Evolutionary conservation across 805 yeast genomes (phyloP).

Genomic region (Candida loeiensis): DNA sequence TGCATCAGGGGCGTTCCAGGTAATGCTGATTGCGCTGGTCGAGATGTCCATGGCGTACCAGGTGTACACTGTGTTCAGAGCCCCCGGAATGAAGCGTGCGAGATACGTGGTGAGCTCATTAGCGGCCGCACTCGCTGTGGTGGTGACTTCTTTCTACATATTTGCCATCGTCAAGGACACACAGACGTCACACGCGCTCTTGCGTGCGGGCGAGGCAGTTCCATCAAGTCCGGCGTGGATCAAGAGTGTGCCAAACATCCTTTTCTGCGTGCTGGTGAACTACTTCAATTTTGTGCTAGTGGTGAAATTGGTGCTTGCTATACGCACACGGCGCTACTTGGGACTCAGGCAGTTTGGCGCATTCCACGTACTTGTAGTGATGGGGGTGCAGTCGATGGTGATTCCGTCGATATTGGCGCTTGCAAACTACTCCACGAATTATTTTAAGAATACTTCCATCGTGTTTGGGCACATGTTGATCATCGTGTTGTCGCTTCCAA

Average conservation of each 20-base stretch:
- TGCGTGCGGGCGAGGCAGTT: neutral
- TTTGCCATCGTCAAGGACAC: slow-evolving; percentile 43
- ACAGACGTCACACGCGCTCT: slow-evolving; percentile 1
- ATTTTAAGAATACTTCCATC: slow-evolving; percentile 33
- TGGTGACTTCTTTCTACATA: slow-evolving; percentile 59
- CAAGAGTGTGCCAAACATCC: slow-evolving; percentile 52
- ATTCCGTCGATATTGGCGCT: slow-evolving; percentile 71
- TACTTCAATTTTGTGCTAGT: slow-evolving; percentile 58
- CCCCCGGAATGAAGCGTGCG: slow-evolving; percentile 45
- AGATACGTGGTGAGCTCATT: slow-evolving; percentile 38
- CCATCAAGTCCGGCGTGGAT: slow-evolving; percentile 26
- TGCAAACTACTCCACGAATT: slow-evolving; percentile 39
- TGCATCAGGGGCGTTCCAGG: slow-evolving; percentile 59
- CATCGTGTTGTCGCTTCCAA: slow-evolving; percentile 70
- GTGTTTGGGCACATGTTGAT: slow-evolving; percentile 55
- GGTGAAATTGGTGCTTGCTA: slow-evolving; percentile 64
- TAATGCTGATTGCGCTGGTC: slow-evolving; percentile 56
- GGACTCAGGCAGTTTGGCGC: slow-evolving; percentile 84
- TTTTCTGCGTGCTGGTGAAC: slow-evolving; percentile 68
- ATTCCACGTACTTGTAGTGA: slow-evolving; percentile 74
- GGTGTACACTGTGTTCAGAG: slow-evolving; percentile 62
- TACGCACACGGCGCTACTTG: slow-evolving; percentile 65
- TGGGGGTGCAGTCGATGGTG: slow-evolving; percentile 78
- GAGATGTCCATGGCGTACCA: slow-evolving; percentile 71
- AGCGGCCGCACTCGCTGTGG: slow-evolving; percentile 45